A percentile compares a stretch with the other conserved stretches of the same genome.
These are phyloP conservation scores for Coniella vitis DNA, from an alignment of 2,329 filamentous ascomycete genomes.

Conservation along the genomic window DNA sequence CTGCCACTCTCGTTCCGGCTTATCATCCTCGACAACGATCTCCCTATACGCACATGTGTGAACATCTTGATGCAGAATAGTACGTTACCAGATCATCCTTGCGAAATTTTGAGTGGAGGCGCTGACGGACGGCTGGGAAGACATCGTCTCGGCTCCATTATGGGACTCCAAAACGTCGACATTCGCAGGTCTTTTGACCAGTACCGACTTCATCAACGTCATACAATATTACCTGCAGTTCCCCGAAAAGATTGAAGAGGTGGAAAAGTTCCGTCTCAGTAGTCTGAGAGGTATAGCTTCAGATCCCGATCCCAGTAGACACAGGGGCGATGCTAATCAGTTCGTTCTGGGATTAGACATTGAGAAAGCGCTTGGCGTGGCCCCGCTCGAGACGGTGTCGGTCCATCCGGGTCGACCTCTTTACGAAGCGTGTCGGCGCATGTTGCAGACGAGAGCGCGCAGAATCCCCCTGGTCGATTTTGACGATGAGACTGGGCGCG, in stretches of 20 bases:
- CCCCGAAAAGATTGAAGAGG: constrained; percentile 78
- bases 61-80: constrained; percentile 95
- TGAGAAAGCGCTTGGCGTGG: constrained; percentile 85
- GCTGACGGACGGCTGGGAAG: constrained; percentile 37
- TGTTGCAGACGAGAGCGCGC: constrained; percentile 88
- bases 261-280: constrained; percentile 89
- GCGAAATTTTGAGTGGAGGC: not conserved
- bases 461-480: constrained; percentile 90
- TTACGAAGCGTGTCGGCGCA: constrained; percentile 90
- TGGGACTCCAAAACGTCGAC: constrained; percentile 93
- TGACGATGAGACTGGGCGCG: constrained; percentile 86
- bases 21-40: constrained; percentile 88
- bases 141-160: constrained; percentile 92
- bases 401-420: constrained; percentile 84
- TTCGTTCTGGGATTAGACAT: constrained; percentile 64
- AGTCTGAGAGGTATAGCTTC: constrained; percentile 70
- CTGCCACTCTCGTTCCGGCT: constrained; percentile 92
- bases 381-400: constrained; percentile 90
- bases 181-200: constrained; percentile 90
- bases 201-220: constrained; percentile 96
- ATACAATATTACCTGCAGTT: constrained; percentile 99
- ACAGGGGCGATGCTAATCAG: constrained; percentile 10
- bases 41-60: constrained; percentile 94
- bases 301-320: constrained; percentile 6
- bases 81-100: constrained; percentile 30